These are phyloP conservation scores for Tulasnella sp. DNA, from an alignment of 768 basidiomycete species.

Conservation along the genomic window DNA sequence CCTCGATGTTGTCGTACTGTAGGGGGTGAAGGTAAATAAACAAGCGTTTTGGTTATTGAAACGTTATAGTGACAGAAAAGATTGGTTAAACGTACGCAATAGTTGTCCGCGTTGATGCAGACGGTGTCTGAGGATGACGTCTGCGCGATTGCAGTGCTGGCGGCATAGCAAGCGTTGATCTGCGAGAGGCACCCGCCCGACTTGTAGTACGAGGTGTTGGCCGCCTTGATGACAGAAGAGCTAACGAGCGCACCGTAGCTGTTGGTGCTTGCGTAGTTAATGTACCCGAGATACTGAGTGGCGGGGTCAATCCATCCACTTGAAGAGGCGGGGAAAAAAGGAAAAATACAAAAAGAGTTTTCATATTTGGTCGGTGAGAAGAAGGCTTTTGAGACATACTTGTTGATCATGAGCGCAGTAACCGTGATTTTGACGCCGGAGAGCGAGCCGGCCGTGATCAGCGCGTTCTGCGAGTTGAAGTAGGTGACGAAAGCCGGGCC, in stretches of 20 bases:
- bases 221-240: constrained; percentile 32
- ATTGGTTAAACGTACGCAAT: constrained; percentile 38
- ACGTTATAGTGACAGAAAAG: too few relatives aligned
- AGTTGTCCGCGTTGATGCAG: constrained; percentile 41
- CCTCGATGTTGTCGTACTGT: constrained; percentile 38
- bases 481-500: constrained; percentile 50
- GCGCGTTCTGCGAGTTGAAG: constrained; percentile 49
- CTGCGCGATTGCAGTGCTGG: constrained; percentile 30
- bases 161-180: constrained; percentile 45
- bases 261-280: constrained; percentile 47
- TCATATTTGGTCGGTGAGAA: not conserved
- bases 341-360: not conserved
- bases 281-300: constrained; percentile 48
- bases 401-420: constrained; percentile 54
- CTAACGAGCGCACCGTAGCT: constrained; percentile 54
- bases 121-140: constrained; percentile 35
- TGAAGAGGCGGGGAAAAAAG: not conserved
- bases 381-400: constrained; percentile 33
- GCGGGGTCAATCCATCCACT: constrained; percentile 60
- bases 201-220: constrained; percentile 40
- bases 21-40: not conserved
- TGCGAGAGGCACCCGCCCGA: constrained; percentile 43
- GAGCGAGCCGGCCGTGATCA: constrained; percentile 36
- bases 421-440: constrained; percentile 42
- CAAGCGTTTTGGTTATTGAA: not conserved